Evolutionary conservation across 2,329 filamentous ascomycete genomes (phyloP).

Genomic region (Aspergillus fischeri): DNA sequence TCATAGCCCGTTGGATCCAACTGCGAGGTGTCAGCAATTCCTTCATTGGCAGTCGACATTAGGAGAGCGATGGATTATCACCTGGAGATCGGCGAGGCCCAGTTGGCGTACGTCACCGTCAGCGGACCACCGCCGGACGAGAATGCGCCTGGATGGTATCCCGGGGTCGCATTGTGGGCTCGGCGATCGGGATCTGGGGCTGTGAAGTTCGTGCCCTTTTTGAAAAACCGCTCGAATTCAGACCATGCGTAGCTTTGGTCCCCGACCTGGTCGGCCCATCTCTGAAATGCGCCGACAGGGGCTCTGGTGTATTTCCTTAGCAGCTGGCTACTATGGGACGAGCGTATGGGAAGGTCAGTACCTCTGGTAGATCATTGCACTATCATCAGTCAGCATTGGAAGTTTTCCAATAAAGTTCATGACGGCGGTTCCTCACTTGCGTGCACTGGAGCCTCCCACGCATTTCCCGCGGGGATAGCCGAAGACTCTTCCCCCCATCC

Average conservation of each 20-base stretch:
- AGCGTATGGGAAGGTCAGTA: background rate
- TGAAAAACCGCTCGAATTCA: background rate
- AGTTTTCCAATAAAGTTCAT: background rate
- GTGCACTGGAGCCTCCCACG: background rate
- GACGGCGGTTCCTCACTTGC: background rate
- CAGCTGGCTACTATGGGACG: background rate
- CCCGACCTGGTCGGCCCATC: background rate
- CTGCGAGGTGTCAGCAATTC: background rate
- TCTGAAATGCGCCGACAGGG: background rate
- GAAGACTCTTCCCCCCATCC: background rate
- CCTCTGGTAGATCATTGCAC: background rate
- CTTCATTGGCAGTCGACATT: background rate
- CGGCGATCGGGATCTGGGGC: background rate
- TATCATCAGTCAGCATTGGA: background rate
- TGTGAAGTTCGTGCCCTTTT: background rate
- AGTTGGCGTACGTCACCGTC: background rate
- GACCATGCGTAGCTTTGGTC: background rate
- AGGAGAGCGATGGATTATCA: background rate
- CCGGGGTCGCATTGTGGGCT: background rate
- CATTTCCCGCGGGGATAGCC: background rate
- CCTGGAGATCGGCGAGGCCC: background rate
- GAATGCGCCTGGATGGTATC: background rate
- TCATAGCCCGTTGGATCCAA: background rate
- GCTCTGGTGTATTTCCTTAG: background rate
- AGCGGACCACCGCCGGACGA: background rate